Evolutionary conservation across 2,329 filamentous ascomycete species (phyloP), one percentile per base, ranked within the genome.

Genomic region (Ilyonectria sp.): DNA sequence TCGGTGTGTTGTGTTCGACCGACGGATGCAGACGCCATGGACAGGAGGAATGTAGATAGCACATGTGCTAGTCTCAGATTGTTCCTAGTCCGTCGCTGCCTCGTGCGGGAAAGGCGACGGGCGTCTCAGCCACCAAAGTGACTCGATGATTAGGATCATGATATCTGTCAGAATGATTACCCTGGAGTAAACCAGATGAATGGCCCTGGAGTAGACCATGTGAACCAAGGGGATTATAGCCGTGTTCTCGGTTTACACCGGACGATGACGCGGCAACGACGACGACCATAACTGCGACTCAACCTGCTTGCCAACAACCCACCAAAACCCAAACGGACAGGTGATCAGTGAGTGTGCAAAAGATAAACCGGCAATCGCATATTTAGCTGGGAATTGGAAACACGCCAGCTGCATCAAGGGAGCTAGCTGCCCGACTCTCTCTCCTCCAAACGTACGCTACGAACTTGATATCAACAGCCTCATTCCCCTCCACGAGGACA

Each of bases 301-400:
- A 13, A 19, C 29, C 68, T 60, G 55, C 23, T 23, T 23, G 23
- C 23, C 4, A 23, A 23, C 23, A 23, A 23, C 21, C 21, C 21
- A 21, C 21, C 21, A 21, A 21, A 3, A 21, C 21, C 21, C 21
- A 21, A 21, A 21, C 21, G 21, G 21, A 21, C 21, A 21, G 21
- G 21, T 21, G 3, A 21, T 21, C 21, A 21, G 21, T 21, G 21
- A 21, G 21, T 60, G 46, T 55, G 31, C 52, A 60, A 50, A 54
- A 70, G 35, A 26, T 58, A 54, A 49, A 55, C 55, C 23, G 53
- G 21, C 43, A 53, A 37, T 40, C 26, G 44, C 29, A 26, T 13
- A 33, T 10, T 33, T 6, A 33, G 31, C 31, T 33, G 8, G 31
- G 23, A 15, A 10, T 49, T 17, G 23, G 46, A 49, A 26, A 4